A percentile compares a stretch with the other conserved stretches of the same genome.
Conservation (phyloP, 2,329 filamentous ascomycete genomes). For the Thelonectria discophora region DNA sequence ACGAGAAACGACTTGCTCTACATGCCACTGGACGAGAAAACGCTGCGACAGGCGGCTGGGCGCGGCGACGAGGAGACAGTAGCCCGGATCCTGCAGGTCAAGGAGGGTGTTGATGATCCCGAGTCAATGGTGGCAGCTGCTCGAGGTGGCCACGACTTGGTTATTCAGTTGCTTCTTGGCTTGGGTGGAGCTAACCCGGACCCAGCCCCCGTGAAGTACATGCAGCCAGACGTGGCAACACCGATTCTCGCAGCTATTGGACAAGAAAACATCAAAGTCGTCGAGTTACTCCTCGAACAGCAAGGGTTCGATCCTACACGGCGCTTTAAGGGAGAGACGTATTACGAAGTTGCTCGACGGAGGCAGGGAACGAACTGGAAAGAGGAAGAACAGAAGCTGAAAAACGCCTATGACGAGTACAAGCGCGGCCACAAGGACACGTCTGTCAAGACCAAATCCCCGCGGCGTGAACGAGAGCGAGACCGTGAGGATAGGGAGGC, state of each 20-base stretch:
- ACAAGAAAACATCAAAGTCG: slow-evolving; percentile 83
- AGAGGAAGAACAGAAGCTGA: slow-evolving; percentile 83
- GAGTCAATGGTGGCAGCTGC: slow-evolving; percentile 91
- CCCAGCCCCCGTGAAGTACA: slow-evolving; percentile 69
- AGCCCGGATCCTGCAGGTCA: slow-evolving; percentile 68
- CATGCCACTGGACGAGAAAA: slow-evolving; percentile 70
- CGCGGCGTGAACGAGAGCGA: slow-evolving; percentile 54
- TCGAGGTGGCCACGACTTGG: slow-evolving; percentile 87
- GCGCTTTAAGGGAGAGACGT: slow-evolving; percentile 78
- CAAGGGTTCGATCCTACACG: slow-evolving; percentile 83
- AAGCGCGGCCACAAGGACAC: slow-evolving; percentile 61
- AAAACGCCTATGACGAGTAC: slow-evolving; percentile 75
- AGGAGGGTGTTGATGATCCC: slow-evolving; percentile 73
- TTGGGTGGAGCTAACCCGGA: slow-evolving; percentile 73
- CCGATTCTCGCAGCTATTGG: slow-evolving; percentile 96
- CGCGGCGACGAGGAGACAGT: slow-evolving; percentile 70
- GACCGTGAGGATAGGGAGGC: slow-evolving; percentile 55
- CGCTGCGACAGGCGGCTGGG: slow-evolving; percentile 66
- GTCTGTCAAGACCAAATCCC: slow-evolving; percentile 59
- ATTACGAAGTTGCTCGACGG: slow-evolving; percentile 85
- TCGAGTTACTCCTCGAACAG: slow-evolving; percentile 81
- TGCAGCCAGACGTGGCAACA: slow-evolving; percentile 78
- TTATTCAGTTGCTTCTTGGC: slow-evolving; percentile 80
- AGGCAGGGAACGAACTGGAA: slow-evolving; percentile 89
- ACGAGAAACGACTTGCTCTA: slow-evolving; percentile 71